Conservation (phyloP, 1,139 yeast species). For the Blastobotrys buckinghamii region DNA sequence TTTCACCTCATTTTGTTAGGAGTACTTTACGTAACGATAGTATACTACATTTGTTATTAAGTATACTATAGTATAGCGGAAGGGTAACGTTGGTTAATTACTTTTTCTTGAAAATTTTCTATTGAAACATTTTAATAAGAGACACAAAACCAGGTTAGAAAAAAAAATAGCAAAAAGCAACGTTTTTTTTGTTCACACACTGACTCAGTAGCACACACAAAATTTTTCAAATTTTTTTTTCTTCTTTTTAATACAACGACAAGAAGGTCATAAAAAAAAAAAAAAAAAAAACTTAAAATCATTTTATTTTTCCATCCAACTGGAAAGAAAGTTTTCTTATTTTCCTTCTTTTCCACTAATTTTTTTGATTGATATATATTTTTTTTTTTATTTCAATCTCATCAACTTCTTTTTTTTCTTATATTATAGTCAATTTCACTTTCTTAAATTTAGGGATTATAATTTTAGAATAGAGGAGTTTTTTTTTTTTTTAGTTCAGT, state of each 20-base stretch:
- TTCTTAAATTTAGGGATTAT: no score
- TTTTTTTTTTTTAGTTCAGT: no score
- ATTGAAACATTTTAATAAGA: neutral
- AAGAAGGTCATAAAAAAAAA: neutral
- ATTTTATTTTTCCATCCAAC: neutral
- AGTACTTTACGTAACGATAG: no score
- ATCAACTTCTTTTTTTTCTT: neutral
- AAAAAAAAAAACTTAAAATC: slow-evolving; percentile 3
- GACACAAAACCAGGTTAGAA: neutral
- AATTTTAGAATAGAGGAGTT: no score
- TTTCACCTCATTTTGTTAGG: no score
- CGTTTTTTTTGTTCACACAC: neutral
- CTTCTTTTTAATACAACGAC: neutral
- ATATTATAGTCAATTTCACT: no score
- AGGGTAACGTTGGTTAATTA: no score
- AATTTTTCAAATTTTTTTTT: neutral
- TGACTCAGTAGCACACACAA: no score
- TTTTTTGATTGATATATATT: no score
- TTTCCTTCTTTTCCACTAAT: neutral
- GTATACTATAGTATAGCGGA: no score
- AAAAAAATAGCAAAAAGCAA: neutral
- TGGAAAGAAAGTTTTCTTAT: neutral
- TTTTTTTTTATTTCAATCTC: neutral
- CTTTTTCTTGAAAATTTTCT: neutral
- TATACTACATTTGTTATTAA: no score